Base-by-base conservation (phyloP, 441 rosid species). In the Pelargonium hybrid region DNA sequence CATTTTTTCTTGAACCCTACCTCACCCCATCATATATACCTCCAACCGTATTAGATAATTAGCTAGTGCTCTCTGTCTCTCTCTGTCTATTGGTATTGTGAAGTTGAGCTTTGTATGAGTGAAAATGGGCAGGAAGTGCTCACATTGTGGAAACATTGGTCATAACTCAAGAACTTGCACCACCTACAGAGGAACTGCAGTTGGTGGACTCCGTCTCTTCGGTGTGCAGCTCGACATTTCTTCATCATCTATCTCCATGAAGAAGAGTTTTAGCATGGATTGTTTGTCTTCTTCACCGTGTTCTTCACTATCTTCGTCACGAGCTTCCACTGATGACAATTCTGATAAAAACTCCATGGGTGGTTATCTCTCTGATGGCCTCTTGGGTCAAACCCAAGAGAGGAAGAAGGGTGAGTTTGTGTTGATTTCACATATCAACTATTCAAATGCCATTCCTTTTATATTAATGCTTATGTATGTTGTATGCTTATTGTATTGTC, bases 121-220 rank as follows among this genome's bases (percentile, higher is more conserved):
- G 64, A 77, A 83, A 78, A 91, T 91, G 97, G 92, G 92, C 74
- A 88, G 96, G 75, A 88, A 87, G 75, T 90, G 96, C 84, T 90
- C 97, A 73, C 91, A 87, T 77, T 91, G 96, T 75, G 91, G 96
- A 70, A 90, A 81, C 84, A 67, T 75, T 14, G 97, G 97, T 52
- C 97, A 91, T 69, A 91, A 91, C 85, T 86, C 96, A 45, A 85
- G 96, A 75, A 92, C 96, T 66, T 90, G 98, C 78, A 78, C 82
- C 61, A 66, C 72, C 66, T 72, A 69, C 81, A 76, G 67, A 76
- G 80, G 82, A 15, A 50, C 45, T 15, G 25, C 76, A 69, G 29
- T 61, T 74, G 76, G 72, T 45, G 88, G 87, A n/a, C 69, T 81
- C 37, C 83, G 82, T 79, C 89, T 92, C 77, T 90, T 92, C 56